Conservation (phyloP, 106 monocot species). For the Dendrobium huoshanense region DNA sequence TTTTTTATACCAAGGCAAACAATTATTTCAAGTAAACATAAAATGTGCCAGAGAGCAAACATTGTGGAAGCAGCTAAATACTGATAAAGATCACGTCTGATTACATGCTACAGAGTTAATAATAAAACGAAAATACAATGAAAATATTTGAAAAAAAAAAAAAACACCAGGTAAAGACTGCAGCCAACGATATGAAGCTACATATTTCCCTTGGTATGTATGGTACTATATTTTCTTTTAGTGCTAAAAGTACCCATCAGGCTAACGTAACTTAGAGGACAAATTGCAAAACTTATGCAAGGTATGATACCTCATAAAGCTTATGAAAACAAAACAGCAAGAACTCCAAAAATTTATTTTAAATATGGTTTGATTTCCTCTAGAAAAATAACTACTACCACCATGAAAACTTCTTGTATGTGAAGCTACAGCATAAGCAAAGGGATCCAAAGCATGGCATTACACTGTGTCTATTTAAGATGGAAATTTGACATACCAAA, state of each 20-base stretch:
- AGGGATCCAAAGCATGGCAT: not conserved
- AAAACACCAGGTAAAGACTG: not conserved
- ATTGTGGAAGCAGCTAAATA: not conserved
- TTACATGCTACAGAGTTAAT: not conserved
- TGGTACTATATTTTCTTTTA: not conserved
- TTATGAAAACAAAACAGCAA: not conserved
- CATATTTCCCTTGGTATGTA: not conserved
- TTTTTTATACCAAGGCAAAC: not conserved
- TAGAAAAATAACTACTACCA: not conserved
- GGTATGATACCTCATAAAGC: not conserved
- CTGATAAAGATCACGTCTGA: not conserved
- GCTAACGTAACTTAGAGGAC: not conserved
- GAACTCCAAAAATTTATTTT: not conserved
- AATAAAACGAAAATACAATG: not conserved
- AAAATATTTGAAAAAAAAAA: not conserved
- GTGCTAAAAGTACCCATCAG: not conserved
- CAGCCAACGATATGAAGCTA: not conserved
- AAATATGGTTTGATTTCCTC: not conserved
- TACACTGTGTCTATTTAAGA: not conserved
- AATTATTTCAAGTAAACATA: not conserved
- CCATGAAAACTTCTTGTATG: not conserved
- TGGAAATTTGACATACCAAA: not conserved
- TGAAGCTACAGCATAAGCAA: not conserved
- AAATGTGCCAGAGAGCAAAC: not conserved
- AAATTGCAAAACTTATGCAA: not conserved